A percentile compares a stretch with the other conserved stretches of the same genome.
Conservation (phyloP, 225 moss, liverwort and hornwort species). For the Neckera pumila region DNA sequence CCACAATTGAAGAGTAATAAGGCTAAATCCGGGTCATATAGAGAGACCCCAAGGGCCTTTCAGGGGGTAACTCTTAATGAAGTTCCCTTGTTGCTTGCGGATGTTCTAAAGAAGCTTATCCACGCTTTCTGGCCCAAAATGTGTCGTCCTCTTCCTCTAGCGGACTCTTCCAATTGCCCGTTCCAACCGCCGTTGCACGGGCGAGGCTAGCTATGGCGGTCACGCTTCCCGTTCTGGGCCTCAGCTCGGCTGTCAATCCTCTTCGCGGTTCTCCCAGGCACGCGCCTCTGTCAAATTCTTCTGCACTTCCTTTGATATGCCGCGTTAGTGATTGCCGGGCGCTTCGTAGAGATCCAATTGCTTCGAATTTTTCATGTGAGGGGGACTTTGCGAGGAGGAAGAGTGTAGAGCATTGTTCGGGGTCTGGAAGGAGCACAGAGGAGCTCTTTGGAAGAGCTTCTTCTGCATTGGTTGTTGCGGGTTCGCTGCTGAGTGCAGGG, state of each 20-base stretch:
- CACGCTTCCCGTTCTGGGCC: conserved; percentile 7
- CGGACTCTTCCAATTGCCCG: background rate
- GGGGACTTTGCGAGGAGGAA: background rate
- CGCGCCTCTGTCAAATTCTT: background rate
- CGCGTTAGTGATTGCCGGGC: background rate
- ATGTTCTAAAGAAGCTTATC: conserved; percentile 17
- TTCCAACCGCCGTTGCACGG: background rate
- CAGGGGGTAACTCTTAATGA: too few species aligned
- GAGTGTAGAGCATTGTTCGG: background rate
- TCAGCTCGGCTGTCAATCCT: background rate
- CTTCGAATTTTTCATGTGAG: background rate
- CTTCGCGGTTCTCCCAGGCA: background rate
- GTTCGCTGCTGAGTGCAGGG: conserved; percentile 1
- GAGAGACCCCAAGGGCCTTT: too few species aligned
- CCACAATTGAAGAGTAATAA: too few species aligned
- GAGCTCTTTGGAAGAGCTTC: background rate
- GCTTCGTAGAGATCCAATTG: background rate
- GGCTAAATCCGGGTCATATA: too few species aligned
- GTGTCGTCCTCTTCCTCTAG: background rate
- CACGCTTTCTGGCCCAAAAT: background rate
- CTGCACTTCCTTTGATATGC: background rate
- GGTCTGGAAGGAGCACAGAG: conserved; percentile 1
- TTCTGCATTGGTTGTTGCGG: conserved; percentile 2
- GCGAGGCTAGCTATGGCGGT: conserved; percentile 22
- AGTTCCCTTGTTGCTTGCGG: too few species aligned